Conservation (phyloP, 179 eudicot species). For the Carnegiea gigantea region DNA sequence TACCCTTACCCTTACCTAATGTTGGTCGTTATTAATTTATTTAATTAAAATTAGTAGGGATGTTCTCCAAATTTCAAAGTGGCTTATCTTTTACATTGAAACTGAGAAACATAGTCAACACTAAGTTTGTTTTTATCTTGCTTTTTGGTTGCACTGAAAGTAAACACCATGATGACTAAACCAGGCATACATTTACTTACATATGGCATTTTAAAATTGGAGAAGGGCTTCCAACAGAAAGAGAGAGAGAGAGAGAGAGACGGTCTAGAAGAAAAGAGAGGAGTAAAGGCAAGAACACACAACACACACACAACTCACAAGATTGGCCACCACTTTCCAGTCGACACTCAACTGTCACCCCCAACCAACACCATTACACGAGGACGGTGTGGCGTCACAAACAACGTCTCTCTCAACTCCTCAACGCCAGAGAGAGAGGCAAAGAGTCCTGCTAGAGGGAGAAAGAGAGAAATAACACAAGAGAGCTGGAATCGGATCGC, state of each 20-base stretch:
- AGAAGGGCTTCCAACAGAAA: not conserved
- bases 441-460: not conserved
- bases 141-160: not conserved
- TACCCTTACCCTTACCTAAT: too few species aligned
- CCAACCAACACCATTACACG: constrained; percentile 6
- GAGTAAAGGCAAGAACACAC: constrained; percentile 6
- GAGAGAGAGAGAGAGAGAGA: not conserved
- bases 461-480: not conserved
- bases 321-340: constrained; percentile 2
- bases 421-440: not conserved
- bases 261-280: not conserved
- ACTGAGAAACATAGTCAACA: too few species aligned
- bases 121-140: too few species aligned
- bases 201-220: not conserved
- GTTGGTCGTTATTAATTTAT: too few species aligned
- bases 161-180: not conserved
- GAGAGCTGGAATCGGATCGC: not conserved
- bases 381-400: constrained; percentile 11
- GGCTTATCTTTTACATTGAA: too few species aligned
- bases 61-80: too few species aligned
- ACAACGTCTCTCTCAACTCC: not conserved
- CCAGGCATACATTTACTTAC: not conserved
- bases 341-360: constrained; percentile 15
- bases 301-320: not conserved
- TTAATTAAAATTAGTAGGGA: too few species aligned